A percentile compares a stretch with the other conserved stretches of the same genome.
Evolutionary conservation across 2,329 filamentous ascomycete genomes (phyloP).

Genomic region (Penicillium carneum): DNA sequence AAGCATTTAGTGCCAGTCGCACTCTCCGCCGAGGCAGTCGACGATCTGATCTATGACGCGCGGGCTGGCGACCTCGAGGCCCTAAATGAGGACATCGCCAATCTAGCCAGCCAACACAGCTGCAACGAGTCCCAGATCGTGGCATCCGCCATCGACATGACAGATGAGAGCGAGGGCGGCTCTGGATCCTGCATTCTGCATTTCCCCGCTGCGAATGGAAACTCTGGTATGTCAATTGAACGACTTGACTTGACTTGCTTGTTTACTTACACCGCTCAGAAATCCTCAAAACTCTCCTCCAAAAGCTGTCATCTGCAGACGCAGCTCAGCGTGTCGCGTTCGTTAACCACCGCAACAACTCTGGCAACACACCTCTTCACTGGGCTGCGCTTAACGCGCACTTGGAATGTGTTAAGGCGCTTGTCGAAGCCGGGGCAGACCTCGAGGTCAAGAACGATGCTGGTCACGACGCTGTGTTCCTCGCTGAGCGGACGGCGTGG

Average conservation of each 20-base stretch:
- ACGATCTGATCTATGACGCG: constrained; percentile 88
- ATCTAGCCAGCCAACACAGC: constrained; percentile 68
- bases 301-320: constrained; percentile 43
- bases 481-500: constrained; percentile 75
- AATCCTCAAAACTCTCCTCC: constrained; percentile 59
- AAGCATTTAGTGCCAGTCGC: constrained; percentile 38
- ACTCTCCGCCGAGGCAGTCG: constrained; percentile 79
- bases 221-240: constrained; percentile 66
- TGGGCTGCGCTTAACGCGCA: constrained; percentile 94
- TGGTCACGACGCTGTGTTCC: constrained; percentile 79
- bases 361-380: constrained; percentile 89
- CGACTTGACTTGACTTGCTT: neutral
- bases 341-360: constrained; percentile 69
- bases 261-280: constrained; percentile 40
- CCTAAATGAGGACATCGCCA: constrained; percentile 66
- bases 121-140: constrained; percentile 70
- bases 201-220: constrained; percentile 91
- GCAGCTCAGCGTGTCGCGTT: constrained; percentile 38
- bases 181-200: constrained; percentile 68
- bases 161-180: constrained; percentile 73
- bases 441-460: constrained; percentile 80
- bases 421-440: constrained; percentile 79
- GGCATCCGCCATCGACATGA: constrained; percentile 72
- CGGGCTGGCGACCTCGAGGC: constrained; percentile 78
- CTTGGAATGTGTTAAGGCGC: constrained; percentile 75